Evolutionary conservation across 2,329 filamentous ascomycete species (phyloP).

Genomic region (Monilinia vaccinii-corymbosi): DNA sequence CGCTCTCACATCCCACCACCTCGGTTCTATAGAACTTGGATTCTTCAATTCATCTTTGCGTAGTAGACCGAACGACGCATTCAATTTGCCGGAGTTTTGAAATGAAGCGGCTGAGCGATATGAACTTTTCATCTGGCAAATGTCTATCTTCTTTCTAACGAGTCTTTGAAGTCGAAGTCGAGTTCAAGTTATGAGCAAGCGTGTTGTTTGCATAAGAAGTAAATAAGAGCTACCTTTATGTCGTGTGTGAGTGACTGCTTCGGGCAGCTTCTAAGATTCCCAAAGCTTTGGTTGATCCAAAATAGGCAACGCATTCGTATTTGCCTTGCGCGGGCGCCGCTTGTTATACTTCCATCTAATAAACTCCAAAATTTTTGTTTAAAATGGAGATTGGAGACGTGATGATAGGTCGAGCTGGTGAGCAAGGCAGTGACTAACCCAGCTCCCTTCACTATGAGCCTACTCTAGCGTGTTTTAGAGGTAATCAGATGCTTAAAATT

Average conservation of each 20-base stretch:
- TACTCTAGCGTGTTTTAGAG: background rate
- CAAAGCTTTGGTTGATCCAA: background rate
- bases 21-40: slow-evolving; percentile 13
- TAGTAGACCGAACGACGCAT: slow-evolving; percentile 9
- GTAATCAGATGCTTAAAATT: background rate
- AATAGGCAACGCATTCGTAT: background rate
- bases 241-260: background rate
- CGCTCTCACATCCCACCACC: slow-evolving; percentile 39
- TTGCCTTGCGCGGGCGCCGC: background rate
- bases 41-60: slow-evolving; percentile 18
- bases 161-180: background rate
- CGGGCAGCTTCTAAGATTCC: background rate
- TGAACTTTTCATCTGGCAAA: background rate
- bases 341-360: background rate
- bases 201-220: background rate
- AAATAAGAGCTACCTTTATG: slow-evolving; percentile 6
- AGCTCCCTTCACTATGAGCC: background rate
- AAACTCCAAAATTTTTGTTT: background rate
- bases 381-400: background rate
- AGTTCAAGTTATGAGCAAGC: background rate
- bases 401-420: background rate
- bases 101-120: slow-evolving; percentile 12
- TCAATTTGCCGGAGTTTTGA: slow-evolving; percentile 1
- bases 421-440: background rate
- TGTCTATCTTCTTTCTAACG: background rate